Conservation (phyloP, 139 green algal species). For the Haematococcus sp. region DNA sequence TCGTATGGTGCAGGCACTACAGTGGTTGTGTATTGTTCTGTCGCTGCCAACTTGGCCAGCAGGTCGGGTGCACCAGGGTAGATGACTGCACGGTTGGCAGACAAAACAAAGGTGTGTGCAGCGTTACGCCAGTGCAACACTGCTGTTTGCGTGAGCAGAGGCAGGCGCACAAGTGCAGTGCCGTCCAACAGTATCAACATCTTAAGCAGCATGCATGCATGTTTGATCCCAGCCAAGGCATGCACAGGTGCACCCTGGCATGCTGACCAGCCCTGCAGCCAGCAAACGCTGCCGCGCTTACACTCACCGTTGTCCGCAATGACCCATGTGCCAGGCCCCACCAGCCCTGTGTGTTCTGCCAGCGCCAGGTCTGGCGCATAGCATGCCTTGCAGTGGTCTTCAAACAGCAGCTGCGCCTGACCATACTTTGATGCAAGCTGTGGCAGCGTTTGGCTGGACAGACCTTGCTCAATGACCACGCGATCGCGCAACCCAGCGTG, state of each 20-base stretch:
- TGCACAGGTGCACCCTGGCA: too few species aligned
- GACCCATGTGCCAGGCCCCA: not conserved
- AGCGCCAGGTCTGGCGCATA: not conserved
- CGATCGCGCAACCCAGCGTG: not conserved
- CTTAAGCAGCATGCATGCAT: too few species aligned
- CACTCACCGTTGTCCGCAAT: not conserved
- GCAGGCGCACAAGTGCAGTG: too few species aligned
- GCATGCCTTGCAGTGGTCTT: slow-evolving; percentile 12
- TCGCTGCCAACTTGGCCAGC: not conserved
- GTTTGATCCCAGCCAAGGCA: too few species aligned
- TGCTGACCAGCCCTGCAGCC: too few species aligned
- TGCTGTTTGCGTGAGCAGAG: too few species aligned
- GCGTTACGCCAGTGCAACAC: too few species aligned
- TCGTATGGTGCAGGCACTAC: not conserved
- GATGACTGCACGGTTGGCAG: not conserved
- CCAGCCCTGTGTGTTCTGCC: not conserved
- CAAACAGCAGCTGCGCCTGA: slow-evolving; percentile 4
- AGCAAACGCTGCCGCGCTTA: too few species aligned
- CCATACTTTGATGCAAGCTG: not conserved
- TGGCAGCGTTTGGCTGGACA: not conserved
- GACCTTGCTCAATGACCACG: slow-evolving; percentile 1
- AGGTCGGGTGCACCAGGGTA: not conserved
- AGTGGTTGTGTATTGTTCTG: not conserved
- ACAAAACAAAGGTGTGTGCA: too few species aligned
- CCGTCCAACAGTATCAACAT: too few species aligned